A percentile compares a stretch with the other conserved stretches of the same genome.
Conservation (phyloP, 179 eudicot species). For the Monotropa hypopitys region DNA sequence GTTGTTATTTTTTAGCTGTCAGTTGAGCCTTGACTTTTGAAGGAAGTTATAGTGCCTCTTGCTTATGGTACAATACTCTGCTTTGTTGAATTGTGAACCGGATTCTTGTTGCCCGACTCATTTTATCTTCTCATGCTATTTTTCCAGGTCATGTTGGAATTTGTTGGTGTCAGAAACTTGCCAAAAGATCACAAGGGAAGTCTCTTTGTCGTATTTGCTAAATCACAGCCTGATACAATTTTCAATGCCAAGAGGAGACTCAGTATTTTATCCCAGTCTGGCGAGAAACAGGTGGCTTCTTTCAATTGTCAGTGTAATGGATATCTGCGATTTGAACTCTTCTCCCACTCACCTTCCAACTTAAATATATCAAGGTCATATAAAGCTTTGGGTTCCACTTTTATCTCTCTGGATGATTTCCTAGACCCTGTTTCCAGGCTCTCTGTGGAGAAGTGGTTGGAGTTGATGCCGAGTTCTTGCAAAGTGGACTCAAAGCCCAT, state of each 20-base stretch:
- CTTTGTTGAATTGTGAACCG: background rate
- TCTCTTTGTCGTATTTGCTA: constrained; percentile 50
- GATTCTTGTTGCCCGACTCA: background rate
- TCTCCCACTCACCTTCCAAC: constrained; percentile 26
- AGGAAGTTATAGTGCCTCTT: background rate
- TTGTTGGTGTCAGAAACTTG: constrained; percentile 53
- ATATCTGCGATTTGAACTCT: constrained; percentile 49
- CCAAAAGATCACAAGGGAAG: constrained; percentile 56
- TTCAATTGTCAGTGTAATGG: constrained; percentile 77
- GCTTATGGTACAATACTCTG: background rate
- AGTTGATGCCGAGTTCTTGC: constrained; percentile 38
- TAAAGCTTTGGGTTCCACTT: constrained; percentile 47
- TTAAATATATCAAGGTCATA: constrained; percentile 29
- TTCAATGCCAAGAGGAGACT: constrained; percentile 51
- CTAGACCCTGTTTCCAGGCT: constrained; percentile 36
- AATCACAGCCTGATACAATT: constrained; percentile 67
- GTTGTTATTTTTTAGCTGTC: background rate
- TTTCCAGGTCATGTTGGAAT: constrained; percentile 65
- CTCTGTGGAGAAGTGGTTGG: constrained; percentile 59
- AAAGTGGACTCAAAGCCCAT: constrained; percentile 31
- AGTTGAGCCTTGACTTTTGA: background rate
- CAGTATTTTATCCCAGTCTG: constrained; percentile 43
- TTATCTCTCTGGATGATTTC: constrained; percentile 48
- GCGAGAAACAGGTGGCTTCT: constrained; percentile 62
- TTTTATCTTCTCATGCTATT: background rate